phyloP scores from a whole-genome alignment of 225 moss, liverwort and hornwort genomes.

The Polytrichum formosum region DNA sequence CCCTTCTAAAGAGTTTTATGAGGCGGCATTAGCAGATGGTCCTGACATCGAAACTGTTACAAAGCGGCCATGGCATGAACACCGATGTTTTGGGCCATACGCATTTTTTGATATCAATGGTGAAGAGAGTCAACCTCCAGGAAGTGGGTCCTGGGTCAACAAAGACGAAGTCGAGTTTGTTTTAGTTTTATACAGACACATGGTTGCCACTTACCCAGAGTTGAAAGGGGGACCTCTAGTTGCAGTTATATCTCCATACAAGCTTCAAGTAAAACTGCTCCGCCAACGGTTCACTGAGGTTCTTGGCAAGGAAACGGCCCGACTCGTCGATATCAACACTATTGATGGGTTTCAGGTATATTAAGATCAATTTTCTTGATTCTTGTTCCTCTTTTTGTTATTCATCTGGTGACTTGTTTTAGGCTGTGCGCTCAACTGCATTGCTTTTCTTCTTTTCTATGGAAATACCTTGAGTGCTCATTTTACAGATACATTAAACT shows the following conservation, averaged over 20 bases:
- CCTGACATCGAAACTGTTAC: conserved; percentile 66
- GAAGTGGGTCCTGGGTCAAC: conserved; percentile 97
- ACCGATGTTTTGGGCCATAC: conserved; percentile 93
- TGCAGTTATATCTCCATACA: conserved; percentile 96
- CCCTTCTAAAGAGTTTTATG: conserved; percentile 91
- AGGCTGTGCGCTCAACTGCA: not conserved
- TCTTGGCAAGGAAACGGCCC: conserved; percentile 81
- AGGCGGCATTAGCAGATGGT: conserved; percentile 76
- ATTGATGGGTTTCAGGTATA: conserved; percentile 96
- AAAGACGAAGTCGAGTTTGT: conserved; percentile 92
- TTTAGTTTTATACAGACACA: conserved; percentile 76
- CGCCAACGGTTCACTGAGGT: conserved; percentile 77
- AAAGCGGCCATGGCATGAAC: conserved; percentile 90
- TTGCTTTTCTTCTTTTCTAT: not conserved
- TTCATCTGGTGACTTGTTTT: no score
- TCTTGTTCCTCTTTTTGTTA: no score
- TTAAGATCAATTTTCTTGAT: no score
- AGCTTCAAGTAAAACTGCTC: conserved; percentile 95
- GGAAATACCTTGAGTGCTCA: not conserved
- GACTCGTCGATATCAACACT: conserved; percentile 87
- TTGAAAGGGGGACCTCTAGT: conserved; percentile 70
- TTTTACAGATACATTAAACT: no score
- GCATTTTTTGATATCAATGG: conserved; percentile 83
- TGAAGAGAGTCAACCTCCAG: conserved; percentile 84
- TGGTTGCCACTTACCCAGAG: conserved; percentile 74